Conservation (phyloP, 2,329 filamentous ascomycete genomes). For the Phialocephala sp. region DNA sequence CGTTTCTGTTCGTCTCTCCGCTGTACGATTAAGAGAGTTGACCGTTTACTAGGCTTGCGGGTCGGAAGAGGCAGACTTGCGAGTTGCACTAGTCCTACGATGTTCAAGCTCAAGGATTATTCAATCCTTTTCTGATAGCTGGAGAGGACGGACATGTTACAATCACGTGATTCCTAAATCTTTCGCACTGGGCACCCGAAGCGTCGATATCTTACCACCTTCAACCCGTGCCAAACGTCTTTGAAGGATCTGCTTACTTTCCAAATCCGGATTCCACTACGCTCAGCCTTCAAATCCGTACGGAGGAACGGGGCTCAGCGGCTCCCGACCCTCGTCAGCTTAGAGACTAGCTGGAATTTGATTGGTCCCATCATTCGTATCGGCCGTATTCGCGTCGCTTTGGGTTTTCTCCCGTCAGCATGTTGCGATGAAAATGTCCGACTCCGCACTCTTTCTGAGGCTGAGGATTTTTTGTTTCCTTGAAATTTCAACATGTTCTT, state of each 20-base stretch:
- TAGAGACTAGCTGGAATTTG: not conserved
- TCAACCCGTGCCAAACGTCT: too few species aligned
- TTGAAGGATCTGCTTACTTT: constrained; percentile 2
- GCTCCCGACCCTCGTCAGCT: not conserved
- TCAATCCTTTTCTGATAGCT: too few species aligned
- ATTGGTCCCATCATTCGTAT: not conserved
- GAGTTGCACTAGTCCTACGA: too few species aligned
- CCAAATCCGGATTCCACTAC: not conserved
- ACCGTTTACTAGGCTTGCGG: too few species aligned
- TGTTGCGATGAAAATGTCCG: not conserved
- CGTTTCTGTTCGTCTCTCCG: too few species aligned
- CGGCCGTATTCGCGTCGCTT: not conserved
- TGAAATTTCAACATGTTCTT: not conserved
- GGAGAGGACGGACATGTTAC: too few species aligned
- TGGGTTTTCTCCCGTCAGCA: not conserved
- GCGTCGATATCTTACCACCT: too few species aligned
- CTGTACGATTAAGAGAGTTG: too few species aligned
- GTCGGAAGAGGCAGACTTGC: too few species aligned
- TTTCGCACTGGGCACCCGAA: too few species aligned
- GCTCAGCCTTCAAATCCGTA: not conserved
- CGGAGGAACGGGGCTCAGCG: not conserved
- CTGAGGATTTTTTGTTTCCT: not conserved
- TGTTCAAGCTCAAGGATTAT: too few species aligned
- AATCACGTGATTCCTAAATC: too few species aligned
- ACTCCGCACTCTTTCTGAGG: not conserved